Percentiles rank a stretch among this genome's conserved stretches.
These are phyloP conservation scores for Shiraia sp. DNA, from an alignment of 2,329 filamentous ascomycete genomes.

Conservation along the genomic window DNA sequence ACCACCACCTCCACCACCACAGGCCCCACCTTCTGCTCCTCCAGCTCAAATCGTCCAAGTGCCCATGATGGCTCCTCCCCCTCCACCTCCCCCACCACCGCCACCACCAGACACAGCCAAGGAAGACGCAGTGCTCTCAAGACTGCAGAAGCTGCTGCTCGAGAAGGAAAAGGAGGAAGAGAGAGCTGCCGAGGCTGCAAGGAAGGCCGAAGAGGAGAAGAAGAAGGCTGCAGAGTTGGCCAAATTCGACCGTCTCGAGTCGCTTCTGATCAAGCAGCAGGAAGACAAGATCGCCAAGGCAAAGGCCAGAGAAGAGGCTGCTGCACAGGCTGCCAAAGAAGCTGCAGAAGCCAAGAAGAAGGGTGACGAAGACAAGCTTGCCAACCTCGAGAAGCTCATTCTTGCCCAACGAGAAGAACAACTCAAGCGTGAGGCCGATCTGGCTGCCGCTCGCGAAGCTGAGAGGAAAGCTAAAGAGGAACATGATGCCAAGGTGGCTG, in stretches of 20 bases:
- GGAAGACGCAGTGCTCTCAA: conserved; percentile 38
- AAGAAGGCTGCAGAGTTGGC: conserved; percentile 39
- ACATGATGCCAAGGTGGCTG: conserved; percentile 56
- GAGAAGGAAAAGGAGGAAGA: conserved; percentile 35
- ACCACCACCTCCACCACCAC: conserved; percentile 28
- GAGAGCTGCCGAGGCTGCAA: too few relatives aligned
- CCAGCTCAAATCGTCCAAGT: too few relatives aligned
- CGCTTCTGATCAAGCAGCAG: conserved; percentile 40
- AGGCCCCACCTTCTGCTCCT: conserved; percentile 19
- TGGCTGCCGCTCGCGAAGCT: conserved; percentile 35
- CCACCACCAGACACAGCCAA: conserved; percentile 26
- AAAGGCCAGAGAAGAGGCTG: conserved; percentile 39
- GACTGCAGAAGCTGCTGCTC: conserved; percentile 34
- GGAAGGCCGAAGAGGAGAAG: conserved; percentile 29
- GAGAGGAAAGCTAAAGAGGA: conserved; percentile 55
- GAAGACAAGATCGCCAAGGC: conserved; percentile 43
- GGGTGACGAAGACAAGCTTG: conserved; percentile 40
- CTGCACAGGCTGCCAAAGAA: conserved; percentile 31
- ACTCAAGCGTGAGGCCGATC: conserved; percentile 40
- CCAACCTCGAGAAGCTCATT: conserved; percentile 45
- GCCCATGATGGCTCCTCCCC: too few relatives aligned
- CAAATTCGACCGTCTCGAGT: conserved; percentile 43
- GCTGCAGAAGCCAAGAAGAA: conserved; percentile 40
- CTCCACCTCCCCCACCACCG: conserved; percentile 26
- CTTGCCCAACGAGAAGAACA: conserved; percentile 49